Conservation (phyloP, 2,329 filamentous ascomycete genomes). For the Gremmenia infestans region DNA sequence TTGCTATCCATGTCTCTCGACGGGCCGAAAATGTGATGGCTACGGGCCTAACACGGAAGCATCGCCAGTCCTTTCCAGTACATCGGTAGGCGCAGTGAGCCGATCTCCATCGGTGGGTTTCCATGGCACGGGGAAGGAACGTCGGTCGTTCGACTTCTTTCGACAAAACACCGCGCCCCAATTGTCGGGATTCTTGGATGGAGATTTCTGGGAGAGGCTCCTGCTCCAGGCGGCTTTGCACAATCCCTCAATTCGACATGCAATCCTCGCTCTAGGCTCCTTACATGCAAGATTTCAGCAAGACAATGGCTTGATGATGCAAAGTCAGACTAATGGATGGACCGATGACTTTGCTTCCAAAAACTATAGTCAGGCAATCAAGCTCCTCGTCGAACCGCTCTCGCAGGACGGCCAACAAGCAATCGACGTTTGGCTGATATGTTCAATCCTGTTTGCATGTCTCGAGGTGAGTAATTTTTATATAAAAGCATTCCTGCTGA, state of each 20-base stretch:
- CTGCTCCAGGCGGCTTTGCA: neutral
- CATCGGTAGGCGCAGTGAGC: neutral
- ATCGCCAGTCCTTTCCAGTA: neutral
- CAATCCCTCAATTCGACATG: neutral
- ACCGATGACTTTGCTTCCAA: too few relatives aligned
- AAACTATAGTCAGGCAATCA: too few relatives aligned
- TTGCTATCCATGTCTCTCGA: neutral
- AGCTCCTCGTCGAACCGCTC: too few relatives aligned
- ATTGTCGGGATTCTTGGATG: neutral
- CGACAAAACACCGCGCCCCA: neutral
- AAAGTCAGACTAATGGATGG: too few relatives aligned
- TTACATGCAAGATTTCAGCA: too few relatives aligned
- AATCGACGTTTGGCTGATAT: too few relatives aligned
- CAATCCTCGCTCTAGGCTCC: neutral
- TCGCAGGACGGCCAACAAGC: too few relatives aligned
- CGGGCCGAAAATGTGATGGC: conserved; percentile 1
- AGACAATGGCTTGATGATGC: too few relatives aligned
- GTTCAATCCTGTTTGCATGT: too few relatives aligned
- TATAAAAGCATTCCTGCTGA: too few relatives aligned
- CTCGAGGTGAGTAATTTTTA: too few relatives aligned
- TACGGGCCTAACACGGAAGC: neutral
- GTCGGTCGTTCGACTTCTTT: neutral
- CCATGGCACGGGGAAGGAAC: neutral
- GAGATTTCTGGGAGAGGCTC: neutral
- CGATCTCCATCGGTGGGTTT: neutral